Base-by-base conservation (phyloP, 2,329 filamentous ascomycete species). In the Penicillium sp. region DNA sequence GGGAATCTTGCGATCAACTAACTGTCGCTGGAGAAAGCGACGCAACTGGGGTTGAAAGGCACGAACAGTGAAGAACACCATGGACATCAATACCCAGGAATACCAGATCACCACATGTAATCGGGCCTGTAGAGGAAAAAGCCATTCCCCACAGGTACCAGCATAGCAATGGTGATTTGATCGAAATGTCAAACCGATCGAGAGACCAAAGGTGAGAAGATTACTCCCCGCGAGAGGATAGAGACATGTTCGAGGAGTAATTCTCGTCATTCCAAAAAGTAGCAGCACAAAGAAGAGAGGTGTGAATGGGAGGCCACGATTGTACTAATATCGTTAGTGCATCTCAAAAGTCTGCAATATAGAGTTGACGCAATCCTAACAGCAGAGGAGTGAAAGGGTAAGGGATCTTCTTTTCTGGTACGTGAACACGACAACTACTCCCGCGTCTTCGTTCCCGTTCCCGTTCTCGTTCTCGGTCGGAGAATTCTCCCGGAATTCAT, bases 161-260 rank as follows among this genome's bases (percentile, higher is more conserved):
- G 51, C 43, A 53, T 53, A 53, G 31, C 51, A 53, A 47, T 53
- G 51, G 41, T 53, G 51, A 53, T 53, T n/a, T n/a, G 51, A 53
- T 53, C 51, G 27, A 53, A 47, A 53, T 53, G 51, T 53, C 43
- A 53, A 29, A 27, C 51, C 51, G 29, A 47, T 53, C 27, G 51
- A 53, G 29, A 53, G 51, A 27, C 51, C 43, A 37, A 53, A 53
- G 13, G 51, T 53, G 44, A 53, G 51, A 41, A 53, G 29, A 47
- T 48, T 21, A 24, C 41, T 44, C 3, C 41, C 41, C n/a, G 41
- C 22, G 22, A 44, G 41, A 44, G 41, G 41, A 22, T 44, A 44
- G 22, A 44, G 41, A 22, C 41, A 44, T 2, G 41, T 44, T 44
- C 41, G 5, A 16, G 41, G 41, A 24, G 41, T 44, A 11, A 44